Conservation (phyloP, 2,329 filamentous ascomycete genomes). For the Colletotrichum incanum region DNA sequence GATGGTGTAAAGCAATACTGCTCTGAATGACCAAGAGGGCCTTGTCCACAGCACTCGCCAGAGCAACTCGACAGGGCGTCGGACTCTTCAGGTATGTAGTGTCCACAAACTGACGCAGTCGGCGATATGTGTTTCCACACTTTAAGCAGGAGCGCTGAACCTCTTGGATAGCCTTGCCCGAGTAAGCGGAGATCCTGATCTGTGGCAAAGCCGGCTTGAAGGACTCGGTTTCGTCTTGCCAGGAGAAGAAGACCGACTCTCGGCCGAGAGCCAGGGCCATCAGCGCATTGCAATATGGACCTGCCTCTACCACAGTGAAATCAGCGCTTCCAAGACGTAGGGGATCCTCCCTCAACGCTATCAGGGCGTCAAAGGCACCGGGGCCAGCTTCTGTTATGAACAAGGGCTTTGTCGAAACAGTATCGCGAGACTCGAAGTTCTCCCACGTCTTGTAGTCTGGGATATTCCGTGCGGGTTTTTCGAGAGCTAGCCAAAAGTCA, state of each 20-base stretch:
- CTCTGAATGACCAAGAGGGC: constrained; percentile 66
- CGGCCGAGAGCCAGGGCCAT: constrained; percentile 79
- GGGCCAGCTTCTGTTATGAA: constrained; percentile 81
- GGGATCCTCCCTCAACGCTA: constrained; percentile 60
- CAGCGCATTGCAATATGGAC: constrained; percentile 70
- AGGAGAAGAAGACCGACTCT: constrained; percentile 80
- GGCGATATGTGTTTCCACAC: constrained; percentile 63
- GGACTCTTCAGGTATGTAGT: constrained; percentile 61
- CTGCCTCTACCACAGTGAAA: constrained; percentile 62
- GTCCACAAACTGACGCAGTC: constrained; percentile 64
- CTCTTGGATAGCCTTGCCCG: constrained; percentile 63
- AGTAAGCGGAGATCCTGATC: constrained; percentile 71
- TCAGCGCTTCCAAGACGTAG: constrained; percentile 56
- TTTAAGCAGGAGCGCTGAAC: constrained; percentile 64
- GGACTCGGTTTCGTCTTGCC: constrained; percentile 64
- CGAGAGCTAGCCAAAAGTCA: constrained; percentile 66
- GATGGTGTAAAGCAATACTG: constrained; percentile 62
- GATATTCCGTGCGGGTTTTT: constrained; percentile 49
- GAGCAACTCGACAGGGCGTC: constrained; percentile 65
- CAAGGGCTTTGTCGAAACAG: constrained; percentile 58
- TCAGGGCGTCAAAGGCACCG: constrained; percentile 75
- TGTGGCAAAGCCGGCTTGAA: constrained; percentile 67
- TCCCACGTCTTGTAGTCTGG: constrained; percentile 79
- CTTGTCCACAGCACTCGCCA: constrained; percentile 65
- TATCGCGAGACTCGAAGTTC: constrained; percentile 66